phyloP scores from a whole-genome alignment of 2,329 filamentous ascomycete genomes.

The Sphaceloma murrayae region DNA sequence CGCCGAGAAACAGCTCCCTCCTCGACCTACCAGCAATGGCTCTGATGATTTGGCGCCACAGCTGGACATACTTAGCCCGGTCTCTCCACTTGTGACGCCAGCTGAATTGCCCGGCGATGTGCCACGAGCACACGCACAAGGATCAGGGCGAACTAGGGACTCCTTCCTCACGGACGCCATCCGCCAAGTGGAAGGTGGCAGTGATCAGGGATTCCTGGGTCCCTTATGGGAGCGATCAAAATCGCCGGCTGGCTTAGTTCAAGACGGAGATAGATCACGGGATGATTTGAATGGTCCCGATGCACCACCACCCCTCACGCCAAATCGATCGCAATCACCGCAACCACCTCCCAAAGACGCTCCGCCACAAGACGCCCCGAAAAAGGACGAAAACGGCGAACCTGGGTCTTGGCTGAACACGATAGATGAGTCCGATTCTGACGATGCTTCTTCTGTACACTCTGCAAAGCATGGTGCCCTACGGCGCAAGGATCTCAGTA shows the following conservation, averaged over 20 bases:
- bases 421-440: slow-evolving; percentile 75
- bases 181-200: slow-evolving; percentile 30
- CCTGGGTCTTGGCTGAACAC: slow-evolving; percentile 39
- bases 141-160: slow-evolving; percentile 24
- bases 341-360: slow-evolving; percentile 13
- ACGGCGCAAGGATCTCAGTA: slow-evolving; percentile 59
- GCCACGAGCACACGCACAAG: not conserved
- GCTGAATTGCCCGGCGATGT: slow-evolving; percentile 4
- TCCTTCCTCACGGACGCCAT: slow-evolving; percentile 36
- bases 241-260: slow-evolving; percentile 13
- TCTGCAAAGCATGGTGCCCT: slow-evolving; percentile 66
- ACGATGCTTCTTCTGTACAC: slow-evolving; percentile 66
- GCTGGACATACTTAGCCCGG: slow-evolving; percentile 12
- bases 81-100: slow-evolving; percentile 8
- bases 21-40: slow-evolving; percentile 54
- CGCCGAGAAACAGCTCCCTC: slow-evolving; percentile 66
- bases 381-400: slow-evolving; percentile 12
- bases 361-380: slow-evolving; percentile 4
- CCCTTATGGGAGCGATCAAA: slow-evolving; percentile 21
- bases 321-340: slow-evolving; percentile 49
- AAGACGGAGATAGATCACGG: slow-evolving; percentile 5
- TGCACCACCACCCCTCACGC: slow-evolving; percentile 63
- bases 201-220: slow-evolving; percentile 18
- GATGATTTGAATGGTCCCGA: slow-evolving; percentile 31
- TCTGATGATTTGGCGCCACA: slow-evolving; percentile 14